phyloP scores from a whole-genome alignment of 2,329 filamentous ascomycete genomes.

The Verticillium tricorpus region DNA sequence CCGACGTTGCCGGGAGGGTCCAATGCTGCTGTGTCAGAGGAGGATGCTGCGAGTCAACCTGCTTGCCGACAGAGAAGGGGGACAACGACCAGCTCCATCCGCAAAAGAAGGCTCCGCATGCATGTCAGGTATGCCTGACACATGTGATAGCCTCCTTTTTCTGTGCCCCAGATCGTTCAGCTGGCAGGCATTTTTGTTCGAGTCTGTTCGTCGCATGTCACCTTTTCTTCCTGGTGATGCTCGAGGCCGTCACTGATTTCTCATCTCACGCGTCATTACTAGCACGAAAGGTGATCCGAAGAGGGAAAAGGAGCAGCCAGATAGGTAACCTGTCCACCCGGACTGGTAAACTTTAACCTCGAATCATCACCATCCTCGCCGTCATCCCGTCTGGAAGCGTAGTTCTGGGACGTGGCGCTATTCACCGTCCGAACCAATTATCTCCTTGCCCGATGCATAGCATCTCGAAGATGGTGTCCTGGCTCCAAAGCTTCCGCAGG shows the following conservation, averaged over 20 bases:
- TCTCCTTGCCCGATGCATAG: background rate
- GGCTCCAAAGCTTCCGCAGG: background rate
- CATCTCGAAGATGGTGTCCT: background rate
- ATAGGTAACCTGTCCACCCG: background rate
- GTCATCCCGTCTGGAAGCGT: background rate
- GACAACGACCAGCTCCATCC: background rate
- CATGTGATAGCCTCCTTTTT: background rate
- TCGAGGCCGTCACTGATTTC: background rate
- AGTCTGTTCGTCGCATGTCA: background rate
- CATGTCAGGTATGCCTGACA: background rate
- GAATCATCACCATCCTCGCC: background rate
- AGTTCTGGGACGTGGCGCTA: background rate
- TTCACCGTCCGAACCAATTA: background rate
- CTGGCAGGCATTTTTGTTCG: too few relatives aligned
- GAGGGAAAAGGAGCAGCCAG: background rate
- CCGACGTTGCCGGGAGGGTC: background rate
- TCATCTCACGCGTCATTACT: background rate
- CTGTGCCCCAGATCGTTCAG: too few relatives aligned
- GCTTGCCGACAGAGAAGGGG: background rate
- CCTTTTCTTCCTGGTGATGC: background rate
- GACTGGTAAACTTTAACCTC: background rate
- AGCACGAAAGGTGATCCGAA: background rate
- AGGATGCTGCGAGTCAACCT: background rate
- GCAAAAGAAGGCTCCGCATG: background rate
- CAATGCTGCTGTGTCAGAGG: background rate